phyloP scores from a whole-genome alignment of 192 early-diverging fungal species.

The Umbelopsis isabellina region DNA sequence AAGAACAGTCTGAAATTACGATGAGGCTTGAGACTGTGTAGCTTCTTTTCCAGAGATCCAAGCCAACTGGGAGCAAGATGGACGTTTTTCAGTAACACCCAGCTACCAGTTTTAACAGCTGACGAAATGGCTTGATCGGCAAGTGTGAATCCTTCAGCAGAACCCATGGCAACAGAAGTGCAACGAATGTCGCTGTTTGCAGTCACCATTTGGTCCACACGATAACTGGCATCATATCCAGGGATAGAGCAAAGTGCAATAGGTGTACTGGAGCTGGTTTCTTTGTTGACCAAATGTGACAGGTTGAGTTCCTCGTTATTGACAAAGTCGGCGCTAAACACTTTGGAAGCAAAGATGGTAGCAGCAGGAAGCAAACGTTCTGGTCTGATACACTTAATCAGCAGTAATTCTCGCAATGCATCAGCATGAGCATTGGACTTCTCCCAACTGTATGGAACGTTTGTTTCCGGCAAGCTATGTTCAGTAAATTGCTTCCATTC shows the following conservation, averaged over 20 bases:
- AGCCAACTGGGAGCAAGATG: constrained; percentile 95
- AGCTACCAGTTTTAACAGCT: constrained; percentile 83
- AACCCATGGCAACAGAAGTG: constrained; percentile 96
- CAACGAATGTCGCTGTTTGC: constrained; percentile 59
- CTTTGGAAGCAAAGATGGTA: constrained; percentile 67
- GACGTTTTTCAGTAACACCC: constrained; percentile 99
- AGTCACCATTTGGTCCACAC: constrained; percentile 87
- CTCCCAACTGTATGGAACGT: constrained; percentile 62
- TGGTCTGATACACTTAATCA: constrained; percentile 86
- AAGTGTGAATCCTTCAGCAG: constrained; percentile 86
- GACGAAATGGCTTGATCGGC: constrained; percentile 89
- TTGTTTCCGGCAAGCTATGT: constrained; percentile 46
- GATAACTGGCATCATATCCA: constrained; percentile 95
- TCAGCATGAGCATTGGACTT: constrained; percentile 41
- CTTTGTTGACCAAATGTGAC: constrained; percentile 67
- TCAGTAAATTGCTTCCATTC: constrained; percentile 55
- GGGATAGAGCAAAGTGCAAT: constrained; percentile 90
- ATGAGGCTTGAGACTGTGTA: constrained; percentile 85
- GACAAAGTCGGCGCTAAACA: constrained; percentile 65
- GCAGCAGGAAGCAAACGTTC: constrained; percentile 85
- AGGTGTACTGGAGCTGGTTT: constrained; percentile 74
- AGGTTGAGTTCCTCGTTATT: constrained; percentile 70
- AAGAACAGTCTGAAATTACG: constrained; percentile 92
- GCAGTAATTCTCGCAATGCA: constrained; percentile 76
- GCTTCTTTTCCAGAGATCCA: constrained; percentile 91